Evolutionary conservation across 495 filamentous ascomycete genomes (phyloP).

Genomic region (Barbatosphaeria neglecta): DNA sequence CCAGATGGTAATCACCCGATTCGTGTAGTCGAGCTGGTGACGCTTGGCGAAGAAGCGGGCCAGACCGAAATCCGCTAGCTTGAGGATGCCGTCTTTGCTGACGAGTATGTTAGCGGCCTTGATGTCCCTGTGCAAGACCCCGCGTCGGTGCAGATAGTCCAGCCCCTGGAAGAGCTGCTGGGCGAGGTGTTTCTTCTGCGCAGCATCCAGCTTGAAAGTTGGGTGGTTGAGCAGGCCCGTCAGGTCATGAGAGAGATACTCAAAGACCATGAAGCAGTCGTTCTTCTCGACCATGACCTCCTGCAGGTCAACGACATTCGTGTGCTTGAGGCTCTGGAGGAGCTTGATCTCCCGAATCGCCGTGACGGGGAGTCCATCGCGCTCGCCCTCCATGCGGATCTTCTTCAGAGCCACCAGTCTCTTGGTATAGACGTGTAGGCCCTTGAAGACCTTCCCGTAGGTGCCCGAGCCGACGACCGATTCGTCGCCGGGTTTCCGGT

Average conservation of each 20-base stretch:
- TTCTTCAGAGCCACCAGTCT: conserved; percentile 83
- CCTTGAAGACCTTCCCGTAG: conserved; percentile 97
- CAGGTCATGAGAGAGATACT: conserved; percentile 88
- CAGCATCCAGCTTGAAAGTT: conserved; percentile 70
- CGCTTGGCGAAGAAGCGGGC: conserved; percentile 96
- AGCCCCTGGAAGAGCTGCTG: conserved; percentile 91
- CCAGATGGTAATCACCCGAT: conserved; percentile 97
- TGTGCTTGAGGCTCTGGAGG: conserved; percentile 82
- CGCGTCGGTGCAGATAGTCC: conserved; percentile 85
- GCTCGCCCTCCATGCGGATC: conserved; percentile 84
- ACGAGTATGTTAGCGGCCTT: conserved; percentile 93
- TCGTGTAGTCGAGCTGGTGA: conserved; percentile 90
- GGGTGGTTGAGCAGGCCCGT: conserved; percentile 77
- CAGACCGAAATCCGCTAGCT: conserved; percentile 92
- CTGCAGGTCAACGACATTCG: conserved; percentile 74
- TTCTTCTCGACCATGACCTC: conserved; percentile 99
- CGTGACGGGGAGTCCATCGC: conserved; percentile 95
- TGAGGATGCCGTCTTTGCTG: conserved; percentile 75
- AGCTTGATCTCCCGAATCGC: conserved; percentile 95
- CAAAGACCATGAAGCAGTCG: conserved; percentile 99
- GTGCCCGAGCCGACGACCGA: conserved; percentile 89
- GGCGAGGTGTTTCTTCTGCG: conserved; percentile 89
- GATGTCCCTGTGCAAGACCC: conserved; percentile 91
- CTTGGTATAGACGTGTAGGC: conserved; percentile 88
- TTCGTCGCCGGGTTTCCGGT: conserved; percentile 84